Base-by-base conservation (phyloP, 202 grass and related monocot species). In the Elaeis oleifera region DNA sequence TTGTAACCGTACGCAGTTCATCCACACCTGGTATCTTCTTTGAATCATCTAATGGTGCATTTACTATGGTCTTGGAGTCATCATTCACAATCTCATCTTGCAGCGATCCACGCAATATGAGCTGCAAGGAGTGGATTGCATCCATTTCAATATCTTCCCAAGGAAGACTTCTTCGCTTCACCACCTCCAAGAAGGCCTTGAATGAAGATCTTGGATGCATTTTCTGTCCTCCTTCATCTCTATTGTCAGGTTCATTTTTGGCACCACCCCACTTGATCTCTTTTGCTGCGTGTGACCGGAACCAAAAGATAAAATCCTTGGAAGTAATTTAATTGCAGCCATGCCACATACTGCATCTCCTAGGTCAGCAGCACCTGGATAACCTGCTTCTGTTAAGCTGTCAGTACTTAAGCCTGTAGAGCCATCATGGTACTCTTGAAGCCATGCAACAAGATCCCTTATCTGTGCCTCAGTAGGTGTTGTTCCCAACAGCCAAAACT, bases 111-210 rank as follows among this genome's bases (percentile, higher is more conserved):
- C 80, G 94, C 29, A 99, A 54, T 67, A 99, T 99, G 70, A 99
- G 67, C 80, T 94, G 94, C 82, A 99, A 66, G n/a, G 94, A 92
- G 78, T 92, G 94, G 71, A 99, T 99, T 56, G 94, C 85, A 20
- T 99, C 94, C 88, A 99, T 92, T 66, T 99, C 94, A 29, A 99
- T 80, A 84, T 99, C 94, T 67, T 99, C 94, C 94, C 88, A 92
- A 58, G 88, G 82, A 77, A 92, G 78, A 79, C 94, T 99, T 66
- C 85, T 92, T 82, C 80, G 79, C 71, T 99, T 99, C 53, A 92
- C 85, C 49, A 99, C 88, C 75, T 99, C 94, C 69, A 99, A 72
- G 63, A 99, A 99, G 67, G 88, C 94, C 59, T 89, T 92, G 78
- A 99, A 99, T 5, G 94, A 99, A 73, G 88, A 86, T 26, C 94